Base-by-base conservation (phyloP, 2,329 filamentous ascomycete genomes). In the Rhynchosporium agropyri region DNA sequence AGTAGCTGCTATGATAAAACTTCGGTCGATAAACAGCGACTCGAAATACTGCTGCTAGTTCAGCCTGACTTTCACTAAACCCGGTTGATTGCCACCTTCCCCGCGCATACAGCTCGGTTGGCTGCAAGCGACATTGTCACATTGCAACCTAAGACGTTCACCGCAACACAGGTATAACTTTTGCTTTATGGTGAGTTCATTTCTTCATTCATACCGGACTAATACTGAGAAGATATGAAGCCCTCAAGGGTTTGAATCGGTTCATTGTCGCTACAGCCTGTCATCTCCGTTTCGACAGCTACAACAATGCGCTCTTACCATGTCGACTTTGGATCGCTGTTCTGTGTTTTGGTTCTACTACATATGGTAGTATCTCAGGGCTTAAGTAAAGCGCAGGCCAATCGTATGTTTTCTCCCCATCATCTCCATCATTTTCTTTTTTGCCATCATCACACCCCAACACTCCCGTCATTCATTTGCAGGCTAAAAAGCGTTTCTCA, bases 401-500 rank as follows among this genome's bases (percentile, higher is more conserved):
- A 29, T 33, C 13, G 54, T 57, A 26, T 33, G 54, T 57, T 28
- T 57, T 26, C 15, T 33, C 9, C 12, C 20, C 38, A n/a, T 45
- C 38, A 40, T 33, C 40, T 33, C 26, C 20, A 31, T 33, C 4
- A 10, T 58, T 40, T 50, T 28, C 6, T 46, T 9, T 12, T 43
- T n/a, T 26, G 10, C 13, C 31, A 29, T 42, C 5, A 2, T 40
- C 20, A 45, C 20, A 36, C 8, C 26, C 56, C 31, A n/a, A 7
- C 3, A 29, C 56, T 49, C 50, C 33, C 51, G 10, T 54, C 29
- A 54, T 38, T 57, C 9, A 12, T 9, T 45, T 15, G 13, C 43
- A 40, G 26, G 15, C n/a, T 26, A 29, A 53, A n/a, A 60, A 45
- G 48, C 58, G 38, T 43, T 33, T 60, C 58, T 60, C 36, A 50